Conservation (phyloP, 352 stramenopile genomes). For the Globisporangium alternatum region DNA sequence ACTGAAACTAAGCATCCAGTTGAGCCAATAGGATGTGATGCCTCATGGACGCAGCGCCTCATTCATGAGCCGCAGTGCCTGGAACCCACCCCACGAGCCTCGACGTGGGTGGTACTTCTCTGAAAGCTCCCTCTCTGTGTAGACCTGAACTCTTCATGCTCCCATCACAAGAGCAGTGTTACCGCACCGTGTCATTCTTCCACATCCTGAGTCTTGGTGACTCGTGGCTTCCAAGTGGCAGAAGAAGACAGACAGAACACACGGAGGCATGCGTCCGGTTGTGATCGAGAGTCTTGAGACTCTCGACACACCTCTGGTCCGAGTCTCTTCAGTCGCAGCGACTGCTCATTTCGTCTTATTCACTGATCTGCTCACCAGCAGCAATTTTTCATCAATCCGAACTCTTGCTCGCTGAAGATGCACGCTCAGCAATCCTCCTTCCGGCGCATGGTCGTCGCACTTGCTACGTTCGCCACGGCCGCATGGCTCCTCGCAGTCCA, state of each 20-base stretch:
- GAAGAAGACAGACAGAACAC: neutral
- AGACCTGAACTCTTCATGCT: too few species aligned
- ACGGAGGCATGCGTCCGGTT: neutral
- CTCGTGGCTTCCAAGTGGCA: too few species aligned
- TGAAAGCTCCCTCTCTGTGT: too few species aligned
- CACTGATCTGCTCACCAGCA: neutral
- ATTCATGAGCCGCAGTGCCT: too few species aligned
- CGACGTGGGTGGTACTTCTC: too few species aligned
- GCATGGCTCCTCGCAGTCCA: neutral
- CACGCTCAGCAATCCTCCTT: neutral
- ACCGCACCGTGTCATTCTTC: neutral
- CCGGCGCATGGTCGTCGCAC: neutral
- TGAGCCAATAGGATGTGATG: too few species aligned
- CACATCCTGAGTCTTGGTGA: neutral
- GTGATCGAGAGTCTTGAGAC: neutral
- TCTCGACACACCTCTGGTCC: neutral
- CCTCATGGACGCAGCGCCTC: too few species aligned
- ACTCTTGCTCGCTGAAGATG: neutral
- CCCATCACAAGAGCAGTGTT: too few species aligned
- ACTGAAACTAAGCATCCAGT: too few species aligned
- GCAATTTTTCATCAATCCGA: neutral
- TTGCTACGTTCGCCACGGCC: neutral
- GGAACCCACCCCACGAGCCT: too few species aligned
- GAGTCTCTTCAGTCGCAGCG: neutral
- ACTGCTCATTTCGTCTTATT: neutral